phyloP scores from a whole-genome alignment of 2,329 filamentous ascomycete species.

The Saccharata proteae region DNA sequence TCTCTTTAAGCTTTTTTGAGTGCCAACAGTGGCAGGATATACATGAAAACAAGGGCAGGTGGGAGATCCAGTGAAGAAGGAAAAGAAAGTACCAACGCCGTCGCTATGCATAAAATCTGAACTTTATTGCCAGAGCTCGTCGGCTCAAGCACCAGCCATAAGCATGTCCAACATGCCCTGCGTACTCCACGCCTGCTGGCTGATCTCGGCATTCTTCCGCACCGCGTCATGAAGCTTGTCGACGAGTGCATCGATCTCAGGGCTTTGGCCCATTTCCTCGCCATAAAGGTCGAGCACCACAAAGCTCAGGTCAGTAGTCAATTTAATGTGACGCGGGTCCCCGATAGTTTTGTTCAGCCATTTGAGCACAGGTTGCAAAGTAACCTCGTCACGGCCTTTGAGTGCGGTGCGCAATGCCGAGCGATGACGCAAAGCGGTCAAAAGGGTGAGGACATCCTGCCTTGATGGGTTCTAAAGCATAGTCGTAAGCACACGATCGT shows the following conservation, averaged over 20 bases:
- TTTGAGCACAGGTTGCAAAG: slow-evolving; percentile 67
- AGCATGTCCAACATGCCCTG: slow-evolving; percentile 80
- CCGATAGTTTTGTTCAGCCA: slow-evolving; percentile 75
- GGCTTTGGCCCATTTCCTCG: slow-evolving; percentile 61
- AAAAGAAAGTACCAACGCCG: slow-evolving; percentile 16
- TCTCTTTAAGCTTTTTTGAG: too few relatives aligned
- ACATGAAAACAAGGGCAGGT: too few relatives aligned
- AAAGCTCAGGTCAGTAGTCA: slow-evolving; percentile 75
- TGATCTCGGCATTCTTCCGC: slow-evolving; percentile 64
- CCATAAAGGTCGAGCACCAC: slow-evolving; percentile 80
- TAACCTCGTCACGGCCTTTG: slow-evolving; percentile 65
- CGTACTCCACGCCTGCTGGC: slow-evolving; percentile 70
- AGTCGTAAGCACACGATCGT: neutral
- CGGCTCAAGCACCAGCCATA: slow-evolving; percentile 39
- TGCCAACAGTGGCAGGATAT: too few relatives aligned
- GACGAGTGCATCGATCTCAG: slow-evolving; percentile 60
- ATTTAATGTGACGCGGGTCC: slow-evolving; percentile 66
- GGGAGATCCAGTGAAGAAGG: too few relatives aligned
- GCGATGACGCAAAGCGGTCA: slow-evolving; percentile 77
- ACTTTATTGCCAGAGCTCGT: too few relatives aligned
- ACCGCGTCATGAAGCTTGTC: slow-evolving; percentile 59
- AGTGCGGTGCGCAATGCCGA: slow-evolving; percentile 74
- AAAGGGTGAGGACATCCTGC: slow-evolving; percentile 53
- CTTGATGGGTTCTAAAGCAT: neutral
- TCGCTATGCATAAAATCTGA: slow-evolving; percentile 24